A percentile compares a stretch with the other conserved stretches of the same genome.
phyloP scores from a whole-genome alignment of 169 alveolate genomes.

The Plasmodium cynomolgi region DNA sequence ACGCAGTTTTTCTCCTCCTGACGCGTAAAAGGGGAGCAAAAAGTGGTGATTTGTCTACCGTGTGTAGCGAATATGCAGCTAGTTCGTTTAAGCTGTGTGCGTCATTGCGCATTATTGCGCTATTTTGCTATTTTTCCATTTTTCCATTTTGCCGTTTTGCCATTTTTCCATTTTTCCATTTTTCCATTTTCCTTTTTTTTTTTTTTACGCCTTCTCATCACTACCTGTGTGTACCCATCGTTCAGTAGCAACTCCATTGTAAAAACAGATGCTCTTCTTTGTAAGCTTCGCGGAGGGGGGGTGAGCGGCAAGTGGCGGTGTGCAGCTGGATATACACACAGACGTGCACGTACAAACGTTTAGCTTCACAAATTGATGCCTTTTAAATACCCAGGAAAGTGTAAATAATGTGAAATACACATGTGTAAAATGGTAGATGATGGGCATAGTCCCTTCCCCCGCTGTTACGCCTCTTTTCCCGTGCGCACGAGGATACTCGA shows the following conservation, averaged over 20 bases:
- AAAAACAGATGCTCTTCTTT: neutral
- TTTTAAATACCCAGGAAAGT: neutral
- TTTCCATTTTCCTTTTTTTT: neutral
- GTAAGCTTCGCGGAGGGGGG: neutral
- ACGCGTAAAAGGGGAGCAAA: neutral
- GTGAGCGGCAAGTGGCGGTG: neutral
- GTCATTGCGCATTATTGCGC: neutral
- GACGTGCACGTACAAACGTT: neutral
- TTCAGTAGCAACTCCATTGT: neutral
- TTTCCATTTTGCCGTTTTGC: no score
- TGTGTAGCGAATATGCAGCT: neutral
- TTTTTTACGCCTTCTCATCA: neutral
- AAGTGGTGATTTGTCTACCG: neutral
- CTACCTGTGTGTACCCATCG: slow-evolving; percentile 13
- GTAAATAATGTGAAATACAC: neutral
- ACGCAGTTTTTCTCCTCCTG: neutral
- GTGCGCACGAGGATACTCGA: neutral
- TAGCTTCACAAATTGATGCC: neutral
- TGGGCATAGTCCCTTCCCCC: neutral
- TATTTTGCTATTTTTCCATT: neutral
- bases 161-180: neutral
- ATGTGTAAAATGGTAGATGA: neutral
- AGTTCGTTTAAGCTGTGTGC: neutral
- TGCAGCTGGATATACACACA: neutral
- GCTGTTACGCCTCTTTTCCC: neutral